These are phyloP conservation scores for Scutellaria minor DNA, from an alignment of 257 asterid genomes.

Conservation along the genomic window DNA sequence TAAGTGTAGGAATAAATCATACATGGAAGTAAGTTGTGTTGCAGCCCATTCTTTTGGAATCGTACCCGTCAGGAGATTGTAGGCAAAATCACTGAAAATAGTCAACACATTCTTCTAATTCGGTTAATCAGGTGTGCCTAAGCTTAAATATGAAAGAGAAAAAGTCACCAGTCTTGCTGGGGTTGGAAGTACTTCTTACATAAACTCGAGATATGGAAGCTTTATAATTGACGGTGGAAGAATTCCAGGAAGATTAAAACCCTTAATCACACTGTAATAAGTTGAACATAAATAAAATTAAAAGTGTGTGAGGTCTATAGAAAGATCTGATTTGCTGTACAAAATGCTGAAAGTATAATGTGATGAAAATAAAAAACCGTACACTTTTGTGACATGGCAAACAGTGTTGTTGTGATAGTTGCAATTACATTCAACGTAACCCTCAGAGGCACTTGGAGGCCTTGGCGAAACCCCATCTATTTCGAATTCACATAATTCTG, in stretches of 20 bases:
- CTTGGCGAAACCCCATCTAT: constrained; percentile 54
- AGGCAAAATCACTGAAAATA: constrained; percentile 80
- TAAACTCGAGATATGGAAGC: constrained; percentile 65
- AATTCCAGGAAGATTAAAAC: constrained; percentile 75
- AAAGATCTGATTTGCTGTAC: background rate
- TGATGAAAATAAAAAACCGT: constrained; percentile 24
- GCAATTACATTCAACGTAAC: constrained; percentile 63
- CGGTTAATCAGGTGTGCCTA: constrained; percentile 11
- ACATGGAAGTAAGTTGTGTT: constrained; percentile 60
- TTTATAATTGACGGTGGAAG: constrained; percentile 64
- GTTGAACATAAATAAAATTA: constrained; percentile 24
- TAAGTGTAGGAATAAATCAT: constrained; percentile 30
- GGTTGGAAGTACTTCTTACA: constrained; percentile 53
- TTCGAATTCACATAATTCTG: constrained; percentile 61
- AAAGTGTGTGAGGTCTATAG: background rate
- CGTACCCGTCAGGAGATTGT: constrained; percentile 75
- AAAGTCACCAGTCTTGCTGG: constrained; percentile 24
- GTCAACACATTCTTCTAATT: constrained; percentile 1
- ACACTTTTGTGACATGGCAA: constrained; percentile 77
- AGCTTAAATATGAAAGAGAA: constrained; percentile 19
- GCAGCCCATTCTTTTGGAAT: constrained; percentile 90
- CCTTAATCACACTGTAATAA: constrained; percentile 71
- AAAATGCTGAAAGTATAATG: background rate
- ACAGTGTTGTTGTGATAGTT: constrained; percentile 46
- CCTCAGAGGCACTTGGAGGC: constrained; percentile 57